Evolutionary conservation across 352 stramenopile species (phyloP).

Genomic region (Globisporangium splendens): DNA sequence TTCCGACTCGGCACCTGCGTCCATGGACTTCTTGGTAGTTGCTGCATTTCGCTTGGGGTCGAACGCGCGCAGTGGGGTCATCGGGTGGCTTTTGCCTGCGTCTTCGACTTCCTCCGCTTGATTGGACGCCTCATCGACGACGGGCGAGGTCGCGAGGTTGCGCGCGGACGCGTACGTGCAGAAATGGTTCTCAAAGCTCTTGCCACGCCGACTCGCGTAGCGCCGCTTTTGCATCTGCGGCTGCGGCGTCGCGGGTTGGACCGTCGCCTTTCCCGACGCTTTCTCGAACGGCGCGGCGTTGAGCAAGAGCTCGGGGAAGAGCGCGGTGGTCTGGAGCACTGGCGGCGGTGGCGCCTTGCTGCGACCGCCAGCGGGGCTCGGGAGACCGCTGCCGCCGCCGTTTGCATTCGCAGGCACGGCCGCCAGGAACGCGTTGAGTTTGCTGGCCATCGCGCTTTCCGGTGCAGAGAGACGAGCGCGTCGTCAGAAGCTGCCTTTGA

Average conservation of each 20-base stretch:
- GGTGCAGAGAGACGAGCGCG: too few relatives aligned
- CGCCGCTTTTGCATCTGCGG: conserved; percentile 27
- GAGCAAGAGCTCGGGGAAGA: conserved; percentile 29
- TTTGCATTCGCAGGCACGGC: conserved; percentile 49
- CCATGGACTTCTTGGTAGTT: conserved; percentile 15
- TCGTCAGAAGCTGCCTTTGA: neutral
- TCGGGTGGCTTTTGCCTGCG: neutral
- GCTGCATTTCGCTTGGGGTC: conserved; percentile 15
- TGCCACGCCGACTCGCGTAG: conserved; percentile 17
- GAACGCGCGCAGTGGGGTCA: conserved; percentile 11
- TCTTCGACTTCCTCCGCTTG: conserved; percentile 23
- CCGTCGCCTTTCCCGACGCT: neutral
- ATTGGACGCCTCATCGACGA: conserved; percentile 26
- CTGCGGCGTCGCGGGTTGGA: conserved; percentile 43
- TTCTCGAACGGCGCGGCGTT: conserved; percentile 9
- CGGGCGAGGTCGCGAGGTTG: conserved; percentile 13
- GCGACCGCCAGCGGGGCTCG: conserved; percentile 20
- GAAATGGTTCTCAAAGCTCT: conserved; percentile 24
- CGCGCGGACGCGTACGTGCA: conserved; percentile 17
- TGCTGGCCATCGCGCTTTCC: conserved; percentile 49
- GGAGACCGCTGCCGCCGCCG: conserved; percentile 23
- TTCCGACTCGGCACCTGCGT: conserved; percentile 33
- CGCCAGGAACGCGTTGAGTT: conserved; percentile 77
- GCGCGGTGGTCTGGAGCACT: neutral
- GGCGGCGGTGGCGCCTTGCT: too few relatives aligned